Evolutionary conservation across 805 yeast species (phyloP), one percentile per base, ranked within the genome.

Genomic region (Teunomyces pallodes): DNA sequence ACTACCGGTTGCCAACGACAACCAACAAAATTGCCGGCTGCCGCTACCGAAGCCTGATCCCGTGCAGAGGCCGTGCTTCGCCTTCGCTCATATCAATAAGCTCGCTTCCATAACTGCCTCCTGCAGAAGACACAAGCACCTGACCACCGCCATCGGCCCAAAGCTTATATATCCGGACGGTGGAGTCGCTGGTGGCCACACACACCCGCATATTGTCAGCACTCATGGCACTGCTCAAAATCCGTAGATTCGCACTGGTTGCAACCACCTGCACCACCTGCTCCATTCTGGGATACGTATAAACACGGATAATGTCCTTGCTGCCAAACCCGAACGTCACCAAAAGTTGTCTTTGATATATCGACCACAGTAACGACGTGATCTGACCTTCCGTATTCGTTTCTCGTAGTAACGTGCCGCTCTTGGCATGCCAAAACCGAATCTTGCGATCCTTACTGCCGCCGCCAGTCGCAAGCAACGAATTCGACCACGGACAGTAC

Each of bases 401-500:
- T 20, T 83, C 72, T 7, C 76, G 70, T 28, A 90, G 66, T 28
- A 88, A 63, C 0, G 95, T 85, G 0, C 97, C 96, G 0, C 92
- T 75, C 2, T 70, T 70, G 0, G 94, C 78, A 63, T 91, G 96
- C 97, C 97, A 90, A 62, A 90, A 89, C 49, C 91, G 63, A 7
- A 90, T 79, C n/a, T 77, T 77, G 44, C 91, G 70, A 62, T 91
- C 97, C 56, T 82, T 83, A 16, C 85, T 80, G 0, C 97, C 97
- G 2, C 94, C 97, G 0, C 97, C 97, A 0, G 97, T 90, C 0
- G 92, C 97, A 31, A 91, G 63, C 7, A 91, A 66, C 2, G 86
- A 76, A 10, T 81, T 81, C 14, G 89, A 77, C 97, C 97, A 90
- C 0, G 97, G 97, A 61, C 97, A 91, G 57, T 81, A 91, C 3